Evolutionary conservation across 2,329 filamentous ascomycete genomes (phyloP), one percentile per base, ranked within the genome.

Genomic region (Pseudogymnoascus pannorum): DNA sequence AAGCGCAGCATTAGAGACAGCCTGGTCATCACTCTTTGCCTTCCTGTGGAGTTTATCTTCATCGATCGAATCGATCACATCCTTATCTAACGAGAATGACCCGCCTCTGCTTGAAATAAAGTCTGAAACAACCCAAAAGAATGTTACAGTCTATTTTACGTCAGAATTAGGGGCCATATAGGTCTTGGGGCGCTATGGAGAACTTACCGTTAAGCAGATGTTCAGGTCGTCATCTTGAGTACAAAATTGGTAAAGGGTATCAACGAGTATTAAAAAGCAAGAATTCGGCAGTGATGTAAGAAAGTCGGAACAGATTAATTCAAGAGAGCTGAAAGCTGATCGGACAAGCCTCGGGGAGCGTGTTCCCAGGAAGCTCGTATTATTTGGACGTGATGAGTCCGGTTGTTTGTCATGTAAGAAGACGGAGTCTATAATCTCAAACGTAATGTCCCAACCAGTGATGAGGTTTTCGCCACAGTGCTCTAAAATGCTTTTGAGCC

Each of bases 291-390:
- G 81, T 5, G 89, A 86, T 12, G 86, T 81, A 33, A 99, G 76
- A 69, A 99, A 99, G 73, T 99, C 94, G 0, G 94, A 97, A 73
- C 92, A 96, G 51, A 99, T 88, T 2, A 99, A 84, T 72, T 97
- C 91, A 11, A 96, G 78, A 2, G 92, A 96, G 65, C 85, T 88
- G 72, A 99, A 99, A 0, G 93, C 89, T 14, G 91, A 88, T 64
- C 92, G 84, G 59, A 96, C 89, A 20, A 97, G 81, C 66, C 87
- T 87, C 48, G 86, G 81, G 11, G 92, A 93, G 57, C 81, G 77
- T 5, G 82, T 85, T 58, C 57, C 33, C 5, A 58, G 16, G 16
- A 40, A 36, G 20, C 18, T 40, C 20, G 33, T 38, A 31, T 74
- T 76, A 12, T 66, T 65, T 18, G 58, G 35, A 22, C 67, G 70